These are phyloP conservation scores for Rhododendron ovatum DNA, from an alignment of 148 eudicot genomes.

Conservation along the genomic window DNA sequence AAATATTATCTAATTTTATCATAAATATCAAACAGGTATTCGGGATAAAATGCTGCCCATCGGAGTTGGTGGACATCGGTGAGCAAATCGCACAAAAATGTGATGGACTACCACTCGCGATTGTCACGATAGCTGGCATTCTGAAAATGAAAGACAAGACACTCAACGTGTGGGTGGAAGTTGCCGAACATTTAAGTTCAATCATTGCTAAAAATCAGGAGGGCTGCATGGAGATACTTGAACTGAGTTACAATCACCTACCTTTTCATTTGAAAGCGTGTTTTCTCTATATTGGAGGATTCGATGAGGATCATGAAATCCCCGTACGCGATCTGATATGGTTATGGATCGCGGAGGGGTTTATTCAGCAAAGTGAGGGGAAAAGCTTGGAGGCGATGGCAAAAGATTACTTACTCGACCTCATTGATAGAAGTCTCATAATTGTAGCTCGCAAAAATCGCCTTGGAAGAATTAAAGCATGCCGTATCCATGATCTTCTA, in stretches of 20 bases:
- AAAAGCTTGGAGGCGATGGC: not conserved
- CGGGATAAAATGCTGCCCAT: too few relatives aligned
- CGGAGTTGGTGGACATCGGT: too few relatives aligned
- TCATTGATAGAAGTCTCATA: constrained; percentile 37
- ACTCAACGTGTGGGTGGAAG: constrained; percentile 12
- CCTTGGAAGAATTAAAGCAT: constrained; percentile 32
- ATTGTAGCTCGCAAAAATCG: constrained; percentile 19
- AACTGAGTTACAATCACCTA: too few relatives aligned
- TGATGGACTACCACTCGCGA: too few relatives aligned
- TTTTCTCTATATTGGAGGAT: too few relatives aligned
- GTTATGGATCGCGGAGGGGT: constrained; percentile 50
- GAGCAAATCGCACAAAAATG: too few relatives aligned
- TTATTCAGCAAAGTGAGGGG: not conserved
- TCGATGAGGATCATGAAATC: constrained; percentile 24
- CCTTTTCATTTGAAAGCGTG: too few relatives aligned
- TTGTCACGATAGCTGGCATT: too few relatives aligned
- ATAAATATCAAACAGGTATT: too few relatives aligned
- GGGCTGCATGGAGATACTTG: too few relatives aligned
- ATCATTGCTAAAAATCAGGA: not conserved
- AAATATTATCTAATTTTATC: too few relatives aligned
- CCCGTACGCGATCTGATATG: constrained; percentile 24
- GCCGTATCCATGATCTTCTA: too few relatives aligned
- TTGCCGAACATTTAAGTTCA: constrained; percentile 18
- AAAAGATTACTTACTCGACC: constrained; percentile 36
- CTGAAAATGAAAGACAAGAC: constrained; percentile 3